These are phyloP conservation scores for Sclerospora graminicola DNA, from an alignment of 352 stramenopile species.

Conservation along the genomic window DNA sequence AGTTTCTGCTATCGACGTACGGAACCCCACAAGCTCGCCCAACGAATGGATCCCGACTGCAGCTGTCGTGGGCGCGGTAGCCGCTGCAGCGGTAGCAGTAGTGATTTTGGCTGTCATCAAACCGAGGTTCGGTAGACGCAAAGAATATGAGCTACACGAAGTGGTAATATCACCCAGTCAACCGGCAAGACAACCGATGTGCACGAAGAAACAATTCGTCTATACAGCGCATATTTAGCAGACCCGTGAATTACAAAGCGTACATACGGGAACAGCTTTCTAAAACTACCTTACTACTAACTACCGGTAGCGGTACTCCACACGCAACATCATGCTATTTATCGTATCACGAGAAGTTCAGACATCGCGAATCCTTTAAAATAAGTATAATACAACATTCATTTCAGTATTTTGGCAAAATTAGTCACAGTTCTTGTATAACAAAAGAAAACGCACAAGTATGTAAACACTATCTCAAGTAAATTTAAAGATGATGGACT, in stretches of 20 bases:
- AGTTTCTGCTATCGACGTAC: constrained; percentile 2
- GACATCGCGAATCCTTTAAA: too few species aligned
- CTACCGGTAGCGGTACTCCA: not conserved
- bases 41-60: not conserved
- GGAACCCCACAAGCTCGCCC: constrained; percentile 6
- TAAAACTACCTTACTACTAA: not conserved
- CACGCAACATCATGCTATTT: not conserved
- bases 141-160: constrained; percentile 22
- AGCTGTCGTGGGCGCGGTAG: constrained; percentile 9
- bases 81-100: constrained; percentile 14
- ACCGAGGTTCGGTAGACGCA: constrained; percentile 5
- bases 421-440: too few species aligned
- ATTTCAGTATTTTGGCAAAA: too few species aligned
- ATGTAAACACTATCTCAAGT: too few species aligned
- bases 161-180: constrained; percentile 36
- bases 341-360: not conserved
- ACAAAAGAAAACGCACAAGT: too few species aligned
- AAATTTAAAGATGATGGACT: too few species aligned
- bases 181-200: constrained; percentile 15
- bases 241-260: not conserved
- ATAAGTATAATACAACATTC: too few species aligned
- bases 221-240: constrained; percentile 45
- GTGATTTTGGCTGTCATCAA: constrained; percentile 14
- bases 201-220: constrained; percentile 30
- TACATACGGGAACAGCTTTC: not conserved